These are phyloP conservation scores for Plantago elongata DNA, from an alignment of 257 asterid species.

Conservation along the genomic window DNA sequence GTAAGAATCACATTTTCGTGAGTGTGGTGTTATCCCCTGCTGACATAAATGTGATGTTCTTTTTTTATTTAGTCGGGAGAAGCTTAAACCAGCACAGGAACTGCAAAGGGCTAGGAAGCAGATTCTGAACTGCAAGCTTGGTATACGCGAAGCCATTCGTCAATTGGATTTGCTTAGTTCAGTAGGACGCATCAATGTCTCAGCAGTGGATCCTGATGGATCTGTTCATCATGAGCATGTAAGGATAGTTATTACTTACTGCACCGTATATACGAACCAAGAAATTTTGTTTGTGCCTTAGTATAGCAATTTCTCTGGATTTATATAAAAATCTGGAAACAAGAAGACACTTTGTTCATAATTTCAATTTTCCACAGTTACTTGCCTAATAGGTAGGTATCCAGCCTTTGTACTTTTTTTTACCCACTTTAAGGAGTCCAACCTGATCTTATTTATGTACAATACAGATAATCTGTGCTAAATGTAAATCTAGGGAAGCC, in stretches of 20 bases:
- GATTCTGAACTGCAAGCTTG: slow-evolving; percentile 83
- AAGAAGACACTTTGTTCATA: not conserved
- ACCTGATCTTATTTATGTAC: slow-evolving; percentile 20
- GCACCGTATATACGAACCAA: slow-evolving; percentile 1
- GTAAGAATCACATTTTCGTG: not conserved
- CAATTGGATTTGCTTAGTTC: slow-evolving; percentile 83
- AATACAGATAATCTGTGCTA: slow-evolving; percentile 81
- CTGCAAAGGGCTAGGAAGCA: slow-evolving; percentile 76
- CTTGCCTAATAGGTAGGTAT: slow-evolving; percentile 1
- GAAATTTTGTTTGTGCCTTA: not conserved
- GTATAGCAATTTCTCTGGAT: too few species aligned
- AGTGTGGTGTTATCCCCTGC: slow-evolving; percentile 2
- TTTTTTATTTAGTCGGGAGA: slow-evolving; percentile 70
- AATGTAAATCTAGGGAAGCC: slow-evolving; percentile 78
- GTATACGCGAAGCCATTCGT: slow-evolving; percentile 88
- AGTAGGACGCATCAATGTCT: slow-evolving; percentile 58
- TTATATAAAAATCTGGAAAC: not conserved
- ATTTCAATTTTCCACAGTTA: not conserved
- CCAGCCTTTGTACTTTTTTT: slow-evolving; percentile 3
- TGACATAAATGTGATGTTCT: slow-evolving; percentile 23
- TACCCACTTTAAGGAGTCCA: slow-evolving; percentile 12
- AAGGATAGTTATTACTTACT: slow-evolving; percentile 22
- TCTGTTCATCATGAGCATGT: slow-evolving; percentile 93
- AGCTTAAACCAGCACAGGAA: slow-evolving; percentile 87
- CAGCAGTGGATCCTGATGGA: slow-evolving; percentile 79